phyloP scores from a whole-genome alignment of 176 grass and related monocot genomes.

The Lolium rigidum region DNA sequence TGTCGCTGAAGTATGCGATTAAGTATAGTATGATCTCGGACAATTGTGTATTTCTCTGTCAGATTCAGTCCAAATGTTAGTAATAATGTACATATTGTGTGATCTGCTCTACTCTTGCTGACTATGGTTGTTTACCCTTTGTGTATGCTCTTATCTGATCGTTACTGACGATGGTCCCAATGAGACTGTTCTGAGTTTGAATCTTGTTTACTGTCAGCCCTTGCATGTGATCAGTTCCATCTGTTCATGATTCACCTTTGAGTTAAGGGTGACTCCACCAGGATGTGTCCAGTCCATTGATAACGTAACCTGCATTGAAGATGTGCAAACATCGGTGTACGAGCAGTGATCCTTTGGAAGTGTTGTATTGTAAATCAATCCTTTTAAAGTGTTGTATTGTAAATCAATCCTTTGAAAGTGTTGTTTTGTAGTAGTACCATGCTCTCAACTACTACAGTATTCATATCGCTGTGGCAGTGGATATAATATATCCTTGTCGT shows the following conservation, averaged over 20 bases:
- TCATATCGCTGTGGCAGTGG: neutral
- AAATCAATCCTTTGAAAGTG: too few relatives aligned
- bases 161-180: neutral
- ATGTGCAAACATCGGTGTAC: neutral
- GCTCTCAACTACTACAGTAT: too few relatives aligned
- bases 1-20: neutral
- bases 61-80: neutral
- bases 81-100: slow-evolving; percentile 49
- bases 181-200: too few relatives aligned
- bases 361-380: neutral
- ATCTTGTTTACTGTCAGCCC: neutral
- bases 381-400: neutral
- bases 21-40: neutral
- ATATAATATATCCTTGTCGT: neutral
- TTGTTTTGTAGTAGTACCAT: too few relatives aligned
- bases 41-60: neutral
- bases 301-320: neutral
- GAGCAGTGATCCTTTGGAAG: neutral
- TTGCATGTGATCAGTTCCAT: neutral
- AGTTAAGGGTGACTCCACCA: neutral
- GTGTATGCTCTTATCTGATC: neutral
- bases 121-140: neutral
- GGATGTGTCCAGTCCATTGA: neutral
- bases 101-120: neutral
- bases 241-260: neutral